Evolutionary conservation across 306 rosid species (phyloP), one percentile per base, ranked within the genome.

Genomic region (Begonia masoniana): DNA sequence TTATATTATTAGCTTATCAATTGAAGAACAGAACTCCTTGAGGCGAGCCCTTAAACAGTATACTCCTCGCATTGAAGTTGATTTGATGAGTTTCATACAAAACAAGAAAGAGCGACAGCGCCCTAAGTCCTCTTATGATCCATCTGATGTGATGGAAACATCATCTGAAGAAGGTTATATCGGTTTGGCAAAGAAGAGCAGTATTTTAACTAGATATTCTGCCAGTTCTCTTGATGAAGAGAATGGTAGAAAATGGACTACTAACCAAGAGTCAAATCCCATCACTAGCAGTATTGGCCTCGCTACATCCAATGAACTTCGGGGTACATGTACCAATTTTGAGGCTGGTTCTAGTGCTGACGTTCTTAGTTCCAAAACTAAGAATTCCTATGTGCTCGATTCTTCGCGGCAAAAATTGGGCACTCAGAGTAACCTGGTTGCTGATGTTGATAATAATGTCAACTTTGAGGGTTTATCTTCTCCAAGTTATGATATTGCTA

Each of bases 11-110:
- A 78, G 87, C 75, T 75, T 92, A 68, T 81, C 99, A 19, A 87
- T 92, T 69, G 99, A 92, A 64, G 95, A 83, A 52, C 99, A 92
- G 63, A 92, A 92, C 78, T 79, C 89, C 57, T 64, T 92, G 78
- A 81, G 99, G 76, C 91, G 99, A 52, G 95, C 99, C 69, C 84
- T 92, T 61, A 92, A 92, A 64, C 99, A 92, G 62, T 61, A 61
- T 15, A 92, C 99, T 57, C 99, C 99, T 74, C 99, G 99, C 59
- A 92, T 92, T 63, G 99, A 92, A 75, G 99, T 92, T 48, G 99
- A 92, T 71, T 72, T 92, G 17, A 79, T 92, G 78, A 92, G 71
- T 84, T 84, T 75, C 69, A 64, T 92, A 78, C 99, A 92, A 80
- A 92, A 55, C 72, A 92, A 84, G 95, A 92, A 83, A 71, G 99